Evolutionary conservation across 352 stramenopile species (phyloP), one percentile per base, ranked within the genome.

Genomic region (Bremia lactucae): DNA sequence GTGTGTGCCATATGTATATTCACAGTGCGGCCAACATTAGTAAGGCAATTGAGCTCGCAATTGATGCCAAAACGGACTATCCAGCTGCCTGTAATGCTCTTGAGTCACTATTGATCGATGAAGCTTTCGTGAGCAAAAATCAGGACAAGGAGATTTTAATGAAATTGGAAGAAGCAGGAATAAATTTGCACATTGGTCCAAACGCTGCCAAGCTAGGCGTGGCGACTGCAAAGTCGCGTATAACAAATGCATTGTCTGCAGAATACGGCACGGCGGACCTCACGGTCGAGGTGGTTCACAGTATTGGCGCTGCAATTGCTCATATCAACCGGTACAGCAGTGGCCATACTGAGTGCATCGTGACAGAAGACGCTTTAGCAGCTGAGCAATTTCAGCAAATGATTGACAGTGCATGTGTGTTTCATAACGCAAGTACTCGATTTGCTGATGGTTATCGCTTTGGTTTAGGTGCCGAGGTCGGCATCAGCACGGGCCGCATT

Each of bases 51-150:
- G 71, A 82, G 42, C 72, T 98, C 31, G 82, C 87, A n/a, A 78
- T 98, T 18, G 95, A 99, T 66, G 79, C 94, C 45, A 99, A 99
- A 79, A 97, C 87, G 16, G 92, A 98, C 59, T 98, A 98, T 66
- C 94, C 95, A 2, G 94, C 94, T 4, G 95, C 95, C 4, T 99
- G 96, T 64, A 99, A 99, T 56, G 93, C 96, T 5, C 80, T 97
- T 36, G 96, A 99, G 63, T 98, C 94, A 31, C 63, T 99, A 15
- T 63, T 99, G 11, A 49, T 99, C 1, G 89, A 98, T 66, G 80
- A 87, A 31, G 57, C 79, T 31, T 74, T 91, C n/a, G 62, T 97
- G 10, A 46, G 49, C 24, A 82, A 66, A 42, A 77, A 71, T 31
- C 65, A 93, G 9, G 70, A 83, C 34, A 72, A 85, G 42, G 56